Evolutionary conservation across 2,329 filamentous ascomycete genomes (phyloP).

Genomic region (Xylariaceae sp.): DNA sequence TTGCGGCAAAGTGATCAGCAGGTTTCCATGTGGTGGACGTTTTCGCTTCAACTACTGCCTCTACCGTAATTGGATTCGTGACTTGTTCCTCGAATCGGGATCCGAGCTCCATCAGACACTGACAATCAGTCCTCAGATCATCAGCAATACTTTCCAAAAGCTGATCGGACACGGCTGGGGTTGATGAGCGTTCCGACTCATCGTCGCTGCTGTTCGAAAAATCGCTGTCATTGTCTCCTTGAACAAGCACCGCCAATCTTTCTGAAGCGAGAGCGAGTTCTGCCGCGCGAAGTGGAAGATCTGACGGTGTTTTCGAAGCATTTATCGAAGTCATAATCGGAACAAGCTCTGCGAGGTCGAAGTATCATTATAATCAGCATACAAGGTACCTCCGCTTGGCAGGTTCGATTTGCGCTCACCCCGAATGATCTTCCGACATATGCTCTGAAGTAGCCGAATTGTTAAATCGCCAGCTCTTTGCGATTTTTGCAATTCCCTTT

Average conservation of each 20-base stretch:
- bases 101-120: constrained; percentile 17
- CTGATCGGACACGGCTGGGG: background rate
- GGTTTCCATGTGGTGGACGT: too few relatives aligned
- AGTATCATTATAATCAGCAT: too few relatives aligned
- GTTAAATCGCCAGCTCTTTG: constrained; percentile 11
- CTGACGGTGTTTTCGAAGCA: too few relatives aligned
- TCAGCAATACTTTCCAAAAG: constrained; percentile 16
- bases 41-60: too few relatives aligned
- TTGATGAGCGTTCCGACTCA: background rate
- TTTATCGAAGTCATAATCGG: too few relatives aligned
- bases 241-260: constrained; percentile 9
- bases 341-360: too few relatives aligned
- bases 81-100: constrained; percentile 14
- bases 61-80: constrained; percentile 4
- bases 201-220: background rate
- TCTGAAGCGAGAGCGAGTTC: constrained; percentile 4
- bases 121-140: constrained; percentile 16
- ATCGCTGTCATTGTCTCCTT: constrained; percentile 7
- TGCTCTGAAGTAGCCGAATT: constrained; percentile 10
- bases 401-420: too few relatives aligned
- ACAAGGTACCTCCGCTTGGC: too few relatives aligned
- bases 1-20: too few relatives aligned
- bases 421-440: constrained; percentile 12
- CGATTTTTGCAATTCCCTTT: constrained; percentile 11
- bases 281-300: background rate